Base-by-base conservation (phyloP, 2,329 filamentous ascomycete genomes). In the Venturia carpophila region DNA sequence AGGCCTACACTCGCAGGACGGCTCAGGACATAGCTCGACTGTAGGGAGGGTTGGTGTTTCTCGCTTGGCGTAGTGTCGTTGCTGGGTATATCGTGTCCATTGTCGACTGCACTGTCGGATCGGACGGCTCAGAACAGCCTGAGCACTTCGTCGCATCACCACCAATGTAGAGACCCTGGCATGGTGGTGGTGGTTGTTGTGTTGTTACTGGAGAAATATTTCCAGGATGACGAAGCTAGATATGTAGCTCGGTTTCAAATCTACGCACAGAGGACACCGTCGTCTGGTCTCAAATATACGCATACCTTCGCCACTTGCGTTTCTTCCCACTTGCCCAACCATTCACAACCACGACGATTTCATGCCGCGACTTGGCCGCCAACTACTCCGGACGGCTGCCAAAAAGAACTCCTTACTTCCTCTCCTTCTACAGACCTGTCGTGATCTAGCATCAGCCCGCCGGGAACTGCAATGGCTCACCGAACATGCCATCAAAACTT, bases 381-480 rank as follows among this genome's bases (percentile, higher is more conserved):
- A 83, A 49, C 76, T 78, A 42, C 77, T 88, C 60, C 74, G 88
- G 67, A 79, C 80, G 68, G 78, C 75, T 69, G 87, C 87, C 66
- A 72, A 74, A 10, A 78, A 83, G 69, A 84, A 85, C 21, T 79
- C 82, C 1, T 75, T 86, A 62, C 79, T 89, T 5, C 79, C 84
- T 9, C 73, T 79, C 1, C 81, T 93, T 5, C 81, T 93, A 1
- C 84, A 81, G 17, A 81, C 81, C 10, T 89, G 87, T 69, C 81
- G 87, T 67, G 82, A 85, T 69, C 71, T 91, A 2, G 72, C 74
- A n/a, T 85, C 86, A 3, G 86, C 88, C 6, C 78, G 79, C 64
- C 86, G 85, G 71, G 89, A 93, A 77, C 78, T 92, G 63, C 82
- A 87, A 71, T 93, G 89, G 90, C 83, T 93, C 63, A 79, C 78